Base-by-base conservation (phyloP, 2,329 filamentous ascomycete genomes). In the Reticulascus tulasneorum region DNA sequence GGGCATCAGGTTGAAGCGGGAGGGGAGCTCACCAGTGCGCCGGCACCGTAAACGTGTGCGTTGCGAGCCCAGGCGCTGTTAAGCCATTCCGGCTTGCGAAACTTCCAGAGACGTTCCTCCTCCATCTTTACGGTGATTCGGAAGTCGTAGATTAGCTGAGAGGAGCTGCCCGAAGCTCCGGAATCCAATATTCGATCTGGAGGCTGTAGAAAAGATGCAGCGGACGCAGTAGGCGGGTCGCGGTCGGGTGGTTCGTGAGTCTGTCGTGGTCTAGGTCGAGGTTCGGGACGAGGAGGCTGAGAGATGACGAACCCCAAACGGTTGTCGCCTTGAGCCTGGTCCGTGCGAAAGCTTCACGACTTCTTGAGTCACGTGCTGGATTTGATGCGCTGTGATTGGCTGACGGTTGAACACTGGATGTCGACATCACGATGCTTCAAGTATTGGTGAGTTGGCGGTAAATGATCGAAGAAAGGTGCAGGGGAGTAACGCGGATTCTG, bases 91-190 rank as follows among this genome's bases (percentile, higher is more conserved):
- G 79, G 79, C 67, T 65, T 73, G 59, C 69, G 60, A 55, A 83
- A 83, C 66, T 81, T 82, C 73, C 74, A 83, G 49, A 83, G 75
- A 37, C 78, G 75, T 41, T 82, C 77, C 48, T 82, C 77, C 45
- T 78, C 74, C 75, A 80, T 80, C 32, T 22, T 57, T 48, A 35
- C 38, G 40, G 28, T 20, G 23, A 29, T 26, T 29, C 17, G 23
- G 17, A 16, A n/a, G 25, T 38, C 16, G 31, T 16, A 20, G 28
- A 16, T 19, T 10, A n/a, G 4, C 11, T 9, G 15, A 38, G 13
- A 19, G 25, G 17, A 24, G 31, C 13, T 16, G 25, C 23, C 24
- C 33, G 29, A 23, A 22, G 27, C 10, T 20, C 23, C 28, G 28
- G 28, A 11, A 20, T 21, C 28, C 18, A 20, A 12, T 16, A 29